Evolutionary conservation across 2,329 filamentous ascomycete species (phyloP).

Genomic region (Cryphonectria nitschkei): DNA sequence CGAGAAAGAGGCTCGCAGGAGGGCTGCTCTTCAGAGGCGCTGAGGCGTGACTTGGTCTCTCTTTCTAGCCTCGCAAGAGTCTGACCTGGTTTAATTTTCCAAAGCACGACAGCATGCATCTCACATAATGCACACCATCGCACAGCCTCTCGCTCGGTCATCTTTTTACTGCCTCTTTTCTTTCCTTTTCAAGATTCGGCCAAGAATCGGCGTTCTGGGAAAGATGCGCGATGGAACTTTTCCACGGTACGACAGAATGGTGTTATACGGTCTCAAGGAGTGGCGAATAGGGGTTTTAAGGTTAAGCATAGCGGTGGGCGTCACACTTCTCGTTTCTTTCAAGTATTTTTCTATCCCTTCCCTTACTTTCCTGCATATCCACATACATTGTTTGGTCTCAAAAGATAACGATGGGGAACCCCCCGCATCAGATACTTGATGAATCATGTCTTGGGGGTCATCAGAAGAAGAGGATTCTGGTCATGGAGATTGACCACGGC

Average conservation of each 20-base stretch:
- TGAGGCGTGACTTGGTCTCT: background rate
- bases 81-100: background rate
- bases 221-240: background rate
- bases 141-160: background rate
- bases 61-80: background rate
- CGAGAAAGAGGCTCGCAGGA: slow-evolving; percentile 63
- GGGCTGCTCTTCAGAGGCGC: slow-evolving; percentile 29
- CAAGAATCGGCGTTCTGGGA: slow-evolving; percentile 2
- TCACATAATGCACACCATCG: background rate
- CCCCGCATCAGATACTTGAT: background rate
- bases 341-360: background rate
- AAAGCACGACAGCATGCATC: background rate
- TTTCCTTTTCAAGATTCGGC: background rate
- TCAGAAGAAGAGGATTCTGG: background rate
- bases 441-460: background rate
- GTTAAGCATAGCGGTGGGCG: slow-evolving; percentile 30
- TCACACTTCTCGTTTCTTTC: slow-evolving; percentile 16
- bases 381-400: background rate
- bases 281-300: slow-evolving; percentile 9
- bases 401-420: background rate
- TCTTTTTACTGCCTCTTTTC: slow-evolving; percentile 7
- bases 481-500: background rate
- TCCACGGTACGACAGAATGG: slow-evolving; percentile 1
- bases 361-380: background rate
- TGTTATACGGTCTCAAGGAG: slow-evolving; percentile 15